Evolutionary conservation across 768 basidiomycete genomes (phyloP), one percentile per base, ranked within the genome.

Genomic region (Leccinellum luteum): DNA sequence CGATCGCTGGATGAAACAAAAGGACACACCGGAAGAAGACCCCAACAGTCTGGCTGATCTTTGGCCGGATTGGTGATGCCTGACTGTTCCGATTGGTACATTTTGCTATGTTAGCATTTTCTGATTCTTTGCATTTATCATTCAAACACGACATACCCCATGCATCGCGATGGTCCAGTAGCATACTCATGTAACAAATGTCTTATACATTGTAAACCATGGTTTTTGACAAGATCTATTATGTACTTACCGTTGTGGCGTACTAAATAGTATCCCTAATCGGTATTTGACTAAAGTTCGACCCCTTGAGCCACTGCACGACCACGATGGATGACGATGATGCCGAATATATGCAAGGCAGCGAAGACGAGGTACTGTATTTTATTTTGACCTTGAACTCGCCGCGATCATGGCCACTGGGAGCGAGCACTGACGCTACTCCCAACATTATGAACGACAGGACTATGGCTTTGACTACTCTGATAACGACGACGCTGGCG

Each of bases 381-480:
- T 35, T 54, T 34, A 64, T 61, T 48, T 54, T 43, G 21, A 44
- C 34, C 19, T 15, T 28, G 19, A 35, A 48, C 45, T 38, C 15
- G 14, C 9, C 23, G 53, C 43, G 51, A 61, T 59, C 27, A 25
- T n/a, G 54, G 17, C 38, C 27, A 9, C n/a, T 23, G 41, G 13
- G 60, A 50, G 17, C 52, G 28, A 41, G 19, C 30, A 23, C 58
- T 67, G 48, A 58, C 35, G 1, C 31, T 55, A 19, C 17, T n/a
- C n/a, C n/a, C n/a, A n/a, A n/a, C n/a, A n/a, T n/a, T 10, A 28
- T 31, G 38, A 8, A 48, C 56, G 35, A 56, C 68, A 94, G 92
- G 93, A 94, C 67, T 97, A 97, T 74, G 93, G 85, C 63, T 98
- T 98, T 72, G 92, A 94, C 74, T 99, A 98, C 74, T 95, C 94